Conservation (phyloP, 78 protist genomes). For the Dictyostelium brefeldianum region DNA sequence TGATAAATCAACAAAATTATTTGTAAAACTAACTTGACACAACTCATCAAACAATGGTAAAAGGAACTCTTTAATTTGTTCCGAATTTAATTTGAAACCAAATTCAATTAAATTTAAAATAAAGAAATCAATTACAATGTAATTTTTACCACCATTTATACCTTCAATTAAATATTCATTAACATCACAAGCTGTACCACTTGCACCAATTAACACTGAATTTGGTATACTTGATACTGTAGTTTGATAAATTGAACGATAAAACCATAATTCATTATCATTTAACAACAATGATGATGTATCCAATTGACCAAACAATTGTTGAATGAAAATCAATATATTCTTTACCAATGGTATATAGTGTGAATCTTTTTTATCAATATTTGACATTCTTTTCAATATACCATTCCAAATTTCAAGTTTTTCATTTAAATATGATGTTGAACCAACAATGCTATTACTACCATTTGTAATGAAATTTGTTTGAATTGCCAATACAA, state of each 20-base stretch:
- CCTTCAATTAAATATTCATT: background rate
- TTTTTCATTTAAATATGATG: constrained; percentile 13
- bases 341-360: background rate
- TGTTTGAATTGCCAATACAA: background rate
- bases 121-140: constrained; percentile 37
- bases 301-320: constrained; percentile 6
- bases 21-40: background rate
- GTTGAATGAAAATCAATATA: background rate
- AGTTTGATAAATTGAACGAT: background rate
- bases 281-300: background rate
- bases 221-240: constrained; percentile 2
- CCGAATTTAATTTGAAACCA: constrained; percentile 38
- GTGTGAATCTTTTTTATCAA: constrained; percentile 17
- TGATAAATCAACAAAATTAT: background rate
- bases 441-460: background rate
- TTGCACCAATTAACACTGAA: constrained; percentile 23
- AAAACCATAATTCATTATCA: background rate
- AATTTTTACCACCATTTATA: constrained; percentile 1
- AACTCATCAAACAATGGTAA: constrained; percentile 41
- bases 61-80: background rate
- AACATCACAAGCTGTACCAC: background rate
- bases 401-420: constrained; percentile 52
- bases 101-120: constrained; percentile 29
- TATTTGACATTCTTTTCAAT: constrained; percentile 7
- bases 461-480: background rate